Evolutionary conservation across 345 rosid species (phyloP), one percentile per base, ranked within the genome.

Genomic region (Gossypioides kirkii): DNA sequence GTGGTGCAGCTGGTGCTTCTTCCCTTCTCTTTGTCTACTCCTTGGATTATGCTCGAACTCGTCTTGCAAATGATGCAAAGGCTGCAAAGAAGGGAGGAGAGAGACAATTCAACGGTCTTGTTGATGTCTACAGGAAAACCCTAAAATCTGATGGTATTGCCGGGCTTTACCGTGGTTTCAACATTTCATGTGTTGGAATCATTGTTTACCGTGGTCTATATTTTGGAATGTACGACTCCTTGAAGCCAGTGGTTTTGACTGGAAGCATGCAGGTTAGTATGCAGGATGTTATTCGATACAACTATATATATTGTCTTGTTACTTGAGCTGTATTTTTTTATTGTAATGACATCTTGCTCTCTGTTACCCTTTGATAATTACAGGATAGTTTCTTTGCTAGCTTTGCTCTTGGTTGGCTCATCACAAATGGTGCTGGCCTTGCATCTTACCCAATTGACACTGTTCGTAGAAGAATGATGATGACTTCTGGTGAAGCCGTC

Each of bases 381-480:
- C 89, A 92, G 96, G 96, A 90, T 86, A 90, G 87, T 72, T 92
- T 90, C 84, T 80, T 92, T 46, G 97, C 97, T 72, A 92, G 97
- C 81, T 92, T 92, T 73, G 87, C 88, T 10, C 84, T 92, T 13
- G 97, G 97, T 41, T 92, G 97, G 97, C 86, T 87, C 74, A 90
- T 92, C 78, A 92, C 97, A 36, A 88, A 87, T 8, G 97, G 96
- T 74, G 97, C 96, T 61, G 96, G 97, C 22, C 89, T 92, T 74
- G 93, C 96, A 1, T 88, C 97, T 12, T 91, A 91, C 79, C 97
- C 97, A 4, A 84, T 92, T 18, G 97, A 92, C 79, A 90, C 97
- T 0, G 96, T 90, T 54, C 96, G 97, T 13, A 90, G 97, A 87
- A 92, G 97, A 82, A 92, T 92, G 97, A 92, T 92, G 97, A 92